Base-by-base conservation (phyloP, 1,284 basidiomycete species). In the Apiotrichum sp. region DNA sequence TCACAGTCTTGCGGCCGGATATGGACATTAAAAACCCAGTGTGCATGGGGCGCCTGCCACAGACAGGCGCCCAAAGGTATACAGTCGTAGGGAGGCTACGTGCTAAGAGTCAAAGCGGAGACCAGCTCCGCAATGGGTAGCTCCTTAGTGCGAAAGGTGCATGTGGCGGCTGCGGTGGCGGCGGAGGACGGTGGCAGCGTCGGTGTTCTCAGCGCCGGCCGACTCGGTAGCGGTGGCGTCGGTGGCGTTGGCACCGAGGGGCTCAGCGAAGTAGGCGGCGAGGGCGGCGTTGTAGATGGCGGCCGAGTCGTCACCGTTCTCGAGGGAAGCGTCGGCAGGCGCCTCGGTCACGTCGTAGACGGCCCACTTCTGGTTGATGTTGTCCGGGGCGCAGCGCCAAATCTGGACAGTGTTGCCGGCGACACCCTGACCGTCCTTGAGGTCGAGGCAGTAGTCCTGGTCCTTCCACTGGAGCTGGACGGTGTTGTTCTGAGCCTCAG, bases 351-450 rank as follows among this genome's bases (percentile, higher is more conserved):
- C 64, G 53, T 67, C 64, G 44, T 54, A 57, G 52, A 70, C 66
- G 35, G 50, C 55, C 71, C 71, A 74, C 46, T 63, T 53, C 59
- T 74, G 72, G 62, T 74, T 72, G 52, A 59, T 56, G 64, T 73
- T 74, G 50, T 57, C 50, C 36, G 43, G 31, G 58, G 55, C 57
- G 59, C 72, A 73, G 22, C 49, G 56, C 72, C 72, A 74, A 36
- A 69, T 53, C 58, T 74, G 72, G 35, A 67, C 48, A 35, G 59
- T 55, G 58, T 68, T 67, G 10, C 70, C 69, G 14, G 55, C 64
- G 52, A 52, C 60, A 22, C 47, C 50, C 13, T 61, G 62, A 42
- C 67, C 70, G 55, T 71, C 65, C 31, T 58, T 63, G 32, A 73
- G 57, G 61, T 74, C 72, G 52, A 69, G 56, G 61, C 71, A 72